Evolutionary conservation across 306 rosid genomes (phyloP).

Genomic region (Quercus engelmannii): DNA sequence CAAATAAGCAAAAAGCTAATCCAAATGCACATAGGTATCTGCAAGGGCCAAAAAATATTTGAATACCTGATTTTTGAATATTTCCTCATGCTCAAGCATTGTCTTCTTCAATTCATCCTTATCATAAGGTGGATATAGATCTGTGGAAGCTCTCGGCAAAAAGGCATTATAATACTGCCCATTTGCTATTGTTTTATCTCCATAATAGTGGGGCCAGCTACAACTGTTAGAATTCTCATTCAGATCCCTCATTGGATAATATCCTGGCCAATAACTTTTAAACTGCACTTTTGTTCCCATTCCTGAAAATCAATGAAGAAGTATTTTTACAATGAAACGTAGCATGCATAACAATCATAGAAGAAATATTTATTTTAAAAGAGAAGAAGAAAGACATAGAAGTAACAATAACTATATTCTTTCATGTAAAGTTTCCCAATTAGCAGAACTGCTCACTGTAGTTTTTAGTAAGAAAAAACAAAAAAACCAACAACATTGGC

Average conservation of each 20-base stretch:
- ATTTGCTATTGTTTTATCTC: slow-evolving; percentile 60
- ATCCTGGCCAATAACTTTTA: slow-evolving; percentile 61
- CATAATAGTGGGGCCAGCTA: slow-evolving; percentile 73
- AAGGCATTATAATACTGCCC: slow-evolving; percentile 63
- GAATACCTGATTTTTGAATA: slow-evolving; percentile 76
- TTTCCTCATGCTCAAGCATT: slow-evolving; percentile 90
- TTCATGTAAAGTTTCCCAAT: not conserved
- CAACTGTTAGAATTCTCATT: slow-evolving; percentile 90
- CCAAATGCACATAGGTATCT: not conserved
- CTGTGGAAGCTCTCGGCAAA: slow-evolving; percentile 41
- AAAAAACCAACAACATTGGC: not conserved
- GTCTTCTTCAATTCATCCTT: slow-evolving; percentile 73
- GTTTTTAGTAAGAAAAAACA: not conserved
- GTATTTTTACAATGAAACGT: slow-evolving; percentile 13
- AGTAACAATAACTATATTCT: not conserved
- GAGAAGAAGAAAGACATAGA: no score
- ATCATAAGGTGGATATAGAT: slow-evolving; percentile 53
- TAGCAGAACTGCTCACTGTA: not conserved
- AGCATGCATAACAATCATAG: not conserved
- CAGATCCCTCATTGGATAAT: slow-evolving; percentile 90
- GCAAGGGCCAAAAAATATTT: slow-evolving; percentile 2
- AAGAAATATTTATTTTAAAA: no score
- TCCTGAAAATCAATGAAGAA: slow-evolving; percentile 47
- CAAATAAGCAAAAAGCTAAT: no score
- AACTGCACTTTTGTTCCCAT: slow-evolving; percentile 97